Conservation (phyloP, 176 grass and related monocot genomes). For the Rhipidocladum racemiflorum region DNA sequence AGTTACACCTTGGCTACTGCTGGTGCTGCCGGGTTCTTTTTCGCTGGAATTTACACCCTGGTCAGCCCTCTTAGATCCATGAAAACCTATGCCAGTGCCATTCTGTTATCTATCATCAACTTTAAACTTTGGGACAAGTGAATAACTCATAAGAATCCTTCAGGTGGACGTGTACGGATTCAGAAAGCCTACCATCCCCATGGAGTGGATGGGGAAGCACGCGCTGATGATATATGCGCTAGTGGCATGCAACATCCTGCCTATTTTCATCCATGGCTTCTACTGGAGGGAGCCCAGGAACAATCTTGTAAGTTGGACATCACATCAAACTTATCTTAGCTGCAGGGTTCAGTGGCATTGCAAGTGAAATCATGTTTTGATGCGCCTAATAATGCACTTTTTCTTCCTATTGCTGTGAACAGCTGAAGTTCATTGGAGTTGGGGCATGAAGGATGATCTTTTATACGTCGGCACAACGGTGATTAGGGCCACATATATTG, state of each 20-base stretch:
- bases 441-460: constrained; percentile 26
- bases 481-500: background rate
- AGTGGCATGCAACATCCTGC: constrained; percentile 75
- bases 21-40: constrained; percentile 57
- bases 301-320: constrained; percentile 64
- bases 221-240: constrained; percentile 75
- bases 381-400: background rate
- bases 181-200: constrained; percentile 38
- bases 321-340: background rate
- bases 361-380: background rate
- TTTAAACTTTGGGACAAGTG: background rate
- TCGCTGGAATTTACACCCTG: constrained; percentile 61
- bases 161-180: constrained; percentile 73
- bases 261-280: constrained; percentile 78
- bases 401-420: background rate
- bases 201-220: constrained; percentile 77
- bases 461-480: background rate
- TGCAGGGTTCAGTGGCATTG: background rate
- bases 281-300: constrained; percentile 77
- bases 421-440: constrained; percentile 43
- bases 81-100: background rate
- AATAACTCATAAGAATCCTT: background rate
- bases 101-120: background rate
- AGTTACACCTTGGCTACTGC: constrained; percentile 68
- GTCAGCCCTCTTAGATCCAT: constrained; percentile 36